Percentiles rank a stretch among this genome's conserved stretches.
phyloP scores from a whole-genome alignment of 768 basidiomycete species.

The Podaxis rugospora region DNA sequence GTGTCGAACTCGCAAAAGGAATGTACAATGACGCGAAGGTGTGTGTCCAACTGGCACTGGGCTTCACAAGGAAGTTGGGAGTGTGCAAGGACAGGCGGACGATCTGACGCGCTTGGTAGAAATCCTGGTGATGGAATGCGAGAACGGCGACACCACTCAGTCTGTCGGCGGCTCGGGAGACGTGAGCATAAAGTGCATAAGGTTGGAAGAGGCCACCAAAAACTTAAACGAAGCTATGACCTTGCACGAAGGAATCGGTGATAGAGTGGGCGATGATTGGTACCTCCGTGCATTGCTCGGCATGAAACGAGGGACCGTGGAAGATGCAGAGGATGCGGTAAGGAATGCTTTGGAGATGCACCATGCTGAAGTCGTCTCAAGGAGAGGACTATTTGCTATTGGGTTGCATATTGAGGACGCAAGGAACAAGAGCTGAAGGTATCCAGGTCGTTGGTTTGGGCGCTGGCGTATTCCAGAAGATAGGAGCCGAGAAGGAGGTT shows the following conservation, averaged over 20 bases:
- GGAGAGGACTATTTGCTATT: background rate
- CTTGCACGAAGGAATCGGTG: background rate
- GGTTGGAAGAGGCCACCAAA: background rate
- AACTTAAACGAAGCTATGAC: background rate
- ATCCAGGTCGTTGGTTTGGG: background rate
- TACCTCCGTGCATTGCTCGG: background rate
- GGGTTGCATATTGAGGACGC: background rate
- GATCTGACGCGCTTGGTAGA: slow-evolving; percentile 8
- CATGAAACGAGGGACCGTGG: background rate
- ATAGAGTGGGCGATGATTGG: slow-evolving; percentile 2
- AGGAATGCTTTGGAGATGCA: background rate
- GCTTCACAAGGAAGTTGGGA: slow-evolving; percentile 16
- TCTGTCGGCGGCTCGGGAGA: background rate
- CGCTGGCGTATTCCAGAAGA: background rate
- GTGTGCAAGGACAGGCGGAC: slow-evolving; percentile 17
- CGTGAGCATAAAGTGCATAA: background rate
- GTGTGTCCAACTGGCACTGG: slow-evolving; percentile 11
- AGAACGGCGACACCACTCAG: background rate
- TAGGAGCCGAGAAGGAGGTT: background rate
- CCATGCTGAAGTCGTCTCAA: background rate
- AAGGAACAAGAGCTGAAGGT: background rate
- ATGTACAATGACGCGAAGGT: slow-evolving; percentile 15
- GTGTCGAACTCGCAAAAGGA: slow-evolving; percentile 18
- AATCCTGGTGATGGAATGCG: background rate
- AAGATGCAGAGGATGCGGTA: background rate